A percentile compares a stretch with the other conserved stretches of the same genome.
phyloP scores from a whole-genome alignment of 306 rosid species.

The Begonia loranthoides region DNA sequence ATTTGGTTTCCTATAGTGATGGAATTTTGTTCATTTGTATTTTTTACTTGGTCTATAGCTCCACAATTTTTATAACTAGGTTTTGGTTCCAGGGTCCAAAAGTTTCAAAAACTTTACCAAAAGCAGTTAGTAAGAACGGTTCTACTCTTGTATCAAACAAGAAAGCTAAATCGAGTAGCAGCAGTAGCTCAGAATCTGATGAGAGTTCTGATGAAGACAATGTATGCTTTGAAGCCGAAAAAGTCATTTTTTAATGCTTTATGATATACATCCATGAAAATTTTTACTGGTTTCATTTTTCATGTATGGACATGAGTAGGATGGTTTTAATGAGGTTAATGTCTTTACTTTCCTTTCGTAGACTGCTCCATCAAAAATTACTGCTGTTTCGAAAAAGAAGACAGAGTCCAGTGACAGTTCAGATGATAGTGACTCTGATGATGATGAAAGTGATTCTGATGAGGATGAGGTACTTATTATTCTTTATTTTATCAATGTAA shows the following conservation, averaged over 20 bases:
- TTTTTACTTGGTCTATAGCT: too few relatives aligned
- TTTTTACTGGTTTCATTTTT: too few relatives aligned
- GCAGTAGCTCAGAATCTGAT: slow-evolving; percentile 12
- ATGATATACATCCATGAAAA: too few relatives aligned
- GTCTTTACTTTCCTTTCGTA: too few relatives aligned
- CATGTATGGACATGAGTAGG: too few relatives aligned
- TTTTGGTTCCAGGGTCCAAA: too few relatives aligned
- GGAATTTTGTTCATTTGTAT: not conserved
- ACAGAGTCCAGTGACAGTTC: slow-evolving; percentile 21
- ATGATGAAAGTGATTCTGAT: slow-evolving; percentile 9
- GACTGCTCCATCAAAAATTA: too few relatives aligned
- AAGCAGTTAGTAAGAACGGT: slow-evolving; percentile 1
- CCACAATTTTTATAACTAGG: too few relatives aligned
- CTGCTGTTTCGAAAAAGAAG: slow-evolving; percentile 18
- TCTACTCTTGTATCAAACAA: not conserved
- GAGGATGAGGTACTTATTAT: slow-evolving; percentile 1
- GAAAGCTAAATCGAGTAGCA: slow-evolving; percentile 6
- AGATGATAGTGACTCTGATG: slow-evolving; percentile 27
- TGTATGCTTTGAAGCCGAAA: slow-evolving; percentile 2
- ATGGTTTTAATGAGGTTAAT: too few relatives aligned
- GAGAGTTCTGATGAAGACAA: slow-evolving; percentile 20
- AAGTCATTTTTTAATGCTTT: too few relatives aligned
- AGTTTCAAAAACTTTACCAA: too few relatives aligned
- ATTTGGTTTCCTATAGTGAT: not conserved
- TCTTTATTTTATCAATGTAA: too few relatives aligned